phyloP scores from a whole-genome alignment of 192 early-diverging fungal species.

The Linnemannia hyalina region DNA sequence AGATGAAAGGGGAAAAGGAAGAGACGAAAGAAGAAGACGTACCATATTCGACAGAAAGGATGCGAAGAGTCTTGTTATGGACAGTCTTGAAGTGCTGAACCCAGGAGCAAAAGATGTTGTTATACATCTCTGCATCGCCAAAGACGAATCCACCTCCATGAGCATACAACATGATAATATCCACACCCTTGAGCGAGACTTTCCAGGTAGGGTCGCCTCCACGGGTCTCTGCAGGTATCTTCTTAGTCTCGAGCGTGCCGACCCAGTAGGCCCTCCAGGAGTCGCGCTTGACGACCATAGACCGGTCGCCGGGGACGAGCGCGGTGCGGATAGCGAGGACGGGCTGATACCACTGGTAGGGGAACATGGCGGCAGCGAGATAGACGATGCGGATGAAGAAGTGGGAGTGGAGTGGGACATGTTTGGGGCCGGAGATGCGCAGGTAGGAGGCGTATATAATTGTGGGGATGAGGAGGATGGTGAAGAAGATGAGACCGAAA shows the following conservation, averaged over 20 bases:
- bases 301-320: conserved; percentile 41
- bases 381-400: conserved; percentile 48
- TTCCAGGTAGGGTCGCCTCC: conserved; percentile 48
- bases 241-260: conserved; percentile 53
- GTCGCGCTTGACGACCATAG: conserved; percentile 52
- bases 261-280: conserved; percentile 54
- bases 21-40: neutral
- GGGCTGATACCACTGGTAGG: conserved; percentile 49
- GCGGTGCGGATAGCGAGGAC: conserved; percentile 36
- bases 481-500: conserved; percentile 38
- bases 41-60: conserved; percentile 53
- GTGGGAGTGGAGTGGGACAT: conserved; percentile 46
- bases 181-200: conserved; percentile 49
- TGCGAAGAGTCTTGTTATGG: conserved; percentile 50
- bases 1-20: neutral
- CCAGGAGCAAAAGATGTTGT: conserved; percentile 57
- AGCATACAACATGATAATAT: conserved; percentile 51
- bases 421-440: conserved; percentile 26
- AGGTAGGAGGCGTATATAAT: conserved; percentile 31
- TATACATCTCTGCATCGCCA: conserved; percentile 58
- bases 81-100: conserved; percentile 50
- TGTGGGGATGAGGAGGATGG: conserved; percentile 39
- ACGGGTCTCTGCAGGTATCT: conserved; percentile 51
- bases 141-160: conserved; percentile 56
- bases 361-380: conserved; percentile 53